phyloP scores from a whole-genome alignment of 192 early-diverging fungal genomes.

The Mortierella antarctica region DNA sequence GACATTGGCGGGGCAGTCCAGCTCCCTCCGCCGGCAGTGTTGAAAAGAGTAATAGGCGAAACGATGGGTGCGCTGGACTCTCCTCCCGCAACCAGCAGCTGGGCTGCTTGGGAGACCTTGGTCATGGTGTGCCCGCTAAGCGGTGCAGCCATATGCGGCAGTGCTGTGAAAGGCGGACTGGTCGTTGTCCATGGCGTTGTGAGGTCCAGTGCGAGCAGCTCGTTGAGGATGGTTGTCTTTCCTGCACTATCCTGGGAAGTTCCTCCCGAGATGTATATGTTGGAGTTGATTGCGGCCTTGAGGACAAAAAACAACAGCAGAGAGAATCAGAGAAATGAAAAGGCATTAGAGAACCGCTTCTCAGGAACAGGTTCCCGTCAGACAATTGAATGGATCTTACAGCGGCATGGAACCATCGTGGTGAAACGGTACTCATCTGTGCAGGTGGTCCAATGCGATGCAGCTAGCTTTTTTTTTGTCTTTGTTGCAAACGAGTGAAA shows the following conservation, averaged over 20 bases:
- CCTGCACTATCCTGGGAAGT: constrained; percentile 21
- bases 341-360: neutral
- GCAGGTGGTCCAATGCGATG: neutral
- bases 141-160: neutral
- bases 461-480: neutral
- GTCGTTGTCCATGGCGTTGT: constrained; percentile 31
- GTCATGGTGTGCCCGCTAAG: constrained; percentile 37
- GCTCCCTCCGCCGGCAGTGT: constrained; percentile 10
- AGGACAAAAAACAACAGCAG: neutral
- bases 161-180: constrained; percentile 13
- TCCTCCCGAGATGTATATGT: constrained; percentile 44
- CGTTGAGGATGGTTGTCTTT: constrained; percentile 21
- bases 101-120: constrained; percentile 13
- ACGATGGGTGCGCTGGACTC: constrained; percentile 15
- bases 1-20: constrained; percentile 33
- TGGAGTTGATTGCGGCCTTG: constrained; percentile 16
- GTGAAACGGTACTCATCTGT: constrained; percentile 23
- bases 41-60: constrained; percentile 13
- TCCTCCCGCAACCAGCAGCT: constrained; percentile 34
- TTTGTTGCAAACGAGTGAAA: neutral
- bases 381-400: constrained; percentile 10
- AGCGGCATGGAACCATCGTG: constrained; percentile 46
- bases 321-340: neutral
- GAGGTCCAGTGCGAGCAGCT: constrained; percentile 30
- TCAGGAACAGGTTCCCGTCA: neutral